A percentile compares a stretch with the other conserved stretches of the same genome.
phyloP scores from a whole-genome alignment of 2,329 filamentous ascomycete species.

The Teratosphaeria epicoccoides region DNA sequence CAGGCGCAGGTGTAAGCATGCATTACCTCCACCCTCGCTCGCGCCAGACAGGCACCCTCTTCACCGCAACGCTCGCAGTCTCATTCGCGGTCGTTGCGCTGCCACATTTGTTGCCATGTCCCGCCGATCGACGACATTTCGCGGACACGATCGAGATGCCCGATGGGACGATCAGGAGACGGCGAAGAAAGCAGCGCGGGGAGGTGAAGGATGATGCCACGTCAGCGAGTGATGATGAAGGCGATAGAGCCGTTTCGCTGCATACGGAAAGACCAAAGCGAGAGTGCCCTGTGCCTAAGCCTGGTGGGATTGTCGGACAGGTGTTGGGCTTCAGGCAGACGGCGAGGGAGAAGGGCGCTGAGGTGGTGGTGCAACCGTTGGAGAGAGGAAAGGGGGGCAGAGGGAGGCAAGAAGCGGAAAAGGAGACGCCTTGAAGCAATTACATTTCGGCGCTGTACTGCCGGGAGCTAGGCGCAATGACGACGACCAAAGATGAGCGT shows the following conservation, averaged over 20 bases:
- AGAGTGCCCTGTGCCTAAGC: conserved; percentile 90
- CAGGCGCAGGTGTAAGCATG: conserved; percentile 13
- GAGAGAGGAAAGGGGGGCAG: conserved; percentile 6
- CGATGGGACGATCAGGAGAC: conserved; percentile 29
- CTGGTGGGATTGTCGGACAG: conserved; percentile 64
- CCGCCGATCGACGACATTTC: conserved; percentile 62
- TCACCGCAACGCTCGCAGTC: conserved; percentile 80
- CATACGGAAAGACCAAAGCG: conserved; percentile 35
- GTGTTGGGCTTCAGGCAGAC: conserved; percentile 56
- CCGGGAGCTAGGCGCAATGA: background rate
- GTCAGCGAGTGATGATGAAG: conserved; percentile 1
- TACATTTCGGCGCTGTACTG: background rate
- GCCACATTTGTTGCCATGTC: conserved; percentile 85
- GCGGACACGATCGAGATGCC: conserved; percentile 48
- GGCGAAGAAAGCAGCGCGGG: conserved; percentile 27
- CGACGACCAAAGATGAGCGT: background rate
- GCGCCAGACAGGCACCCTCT: conserved; percentile 84
- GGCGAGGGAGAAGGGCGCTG: conserved; percentile 12
- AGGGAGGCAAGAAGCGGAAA: background rate
- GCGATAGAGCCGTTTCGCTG: background rate
- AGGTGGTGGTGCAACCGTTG: conserved; percentile 20
- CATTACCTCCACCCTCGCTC: conserved; percentile 78
- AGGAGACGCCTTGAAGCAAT: background rate
- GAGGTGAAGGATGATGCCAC: conserved; percentile 2
- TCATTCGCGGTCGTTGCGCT: conserved; percentile 87